Percentiles rank a stretch among this genome's conserved stretches.
These are phyloP conservation scores for Hirsutella rhossiliensis DNA, from an alignment of 2,329 filamentous ascomycete genomes.

Conservation along the genomic window DNA sequence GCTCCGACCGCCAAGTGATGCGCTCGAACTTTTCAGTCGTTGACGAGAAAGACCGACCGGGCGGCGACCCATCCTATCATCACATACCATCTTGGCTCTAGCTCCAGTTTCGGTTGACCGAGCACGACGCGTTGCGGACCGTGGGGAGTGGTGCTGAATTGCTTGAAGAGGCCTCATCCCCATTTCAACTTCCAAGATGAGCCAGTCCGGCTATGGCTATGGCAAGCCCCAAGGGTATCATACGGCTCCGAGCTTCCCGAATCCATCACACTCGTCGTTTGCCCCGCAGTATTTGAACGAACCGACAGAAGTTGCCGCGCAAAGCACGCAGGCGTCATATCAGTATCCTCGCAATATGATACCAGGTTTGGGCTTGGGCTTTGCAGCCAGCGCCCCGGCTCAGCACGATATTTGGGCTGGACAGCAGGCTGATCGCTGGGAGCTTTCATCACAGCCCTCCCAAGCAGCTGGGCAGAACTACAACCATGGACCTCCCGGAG, in stretches of 20 bases:
- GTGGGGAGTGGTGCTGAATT: background rate
- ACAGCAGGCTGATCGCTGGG: background rate
- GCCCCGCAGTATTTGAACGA: constrained; percentile 3
- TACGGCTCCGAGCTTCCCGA: constrained; percentile 9
- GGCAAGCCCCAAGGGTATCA: constrained; percentile 11
- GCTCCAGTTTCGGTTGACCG: background rate
- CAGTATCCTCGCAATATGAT: constrained; percentile 12
- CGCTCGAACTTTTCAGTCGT: too few relatives aligned
- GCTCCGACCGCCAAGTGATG: too few relatives aligned
- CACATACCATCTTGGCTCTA: background rate
- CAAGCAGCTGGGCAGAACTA: background rate
- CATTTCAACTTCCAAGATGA: constrained; percentile 12
- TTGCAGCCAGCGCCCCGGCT: constrained; percentile 7
- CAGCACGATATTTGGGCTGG: constrained; percentile 9
- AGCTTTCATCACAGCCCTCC: constrained; percentile 1
- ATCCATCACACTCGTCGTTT: constrained; percentile 7
- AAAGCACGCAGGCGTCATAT: background rate
- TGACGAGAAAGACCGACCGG: background rate
- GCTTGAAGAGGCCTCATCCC: background rate
- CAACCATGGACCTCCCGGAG: background rate
- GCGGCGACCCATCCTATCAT: background rate
- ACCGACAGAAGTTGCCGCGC: background rate
- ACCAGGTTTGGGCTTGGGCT: constrained; percentile 20
- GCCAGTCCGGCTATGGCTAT: constrained; percentile 14
- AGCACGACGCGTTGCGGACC: background rate